phyloP scores from a whole-genome alignment of 495 filamentous ascomycete species.

The Lichenothelia convexa region DNA sequence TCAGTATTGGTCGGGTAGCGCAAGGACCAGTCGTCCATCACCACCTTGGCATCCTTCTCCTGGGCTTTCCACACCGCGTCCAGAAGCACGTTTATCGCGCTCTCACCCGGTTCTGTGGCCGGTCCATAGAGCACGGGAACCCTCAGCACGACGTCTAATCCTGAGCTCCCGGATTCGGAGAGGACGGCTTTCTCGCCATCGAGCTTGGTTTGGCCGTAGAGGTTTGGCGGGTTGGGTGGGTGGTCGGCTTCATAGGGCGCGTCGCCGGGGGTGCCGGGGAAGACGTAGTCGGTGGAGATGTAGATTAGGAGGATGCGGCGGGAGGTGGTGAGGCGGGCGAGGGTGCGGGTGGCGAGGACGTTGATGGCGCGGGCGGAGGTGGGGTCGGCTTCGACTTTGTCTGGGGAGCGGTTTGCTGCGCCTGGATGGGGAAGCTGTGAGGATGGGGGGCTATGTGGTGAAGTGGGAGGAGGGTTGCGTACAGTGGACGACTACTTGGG shows the following conservation, averaged over 20 bases:
- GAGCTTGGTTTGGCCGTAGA: slow-evolving; percentile 77
- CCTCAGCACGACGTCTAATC: slow-evolving; percentile 47
- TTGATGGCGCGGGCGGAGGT: slow-evolving; percentile 59
- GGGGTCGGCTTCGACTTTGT: slow-evolving; percentile 65
- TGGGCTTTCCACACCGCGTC: slow-evolving; percentile 54
- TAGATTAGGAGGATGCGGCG: slow-evolving; percentile 61
- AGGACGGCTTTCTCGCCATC: slow-evolving; percentile 66
- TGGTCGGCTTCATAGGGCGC: slow-evolving; percentile 63
- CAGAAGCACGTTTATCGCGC: slow-evolving; percentile 67
- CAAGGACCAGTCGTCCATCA: slow-evolving; percentile 80
- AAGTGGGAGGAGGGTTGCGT: slow-evolving; percentile 14
- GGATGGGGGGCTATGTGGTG: neutral
- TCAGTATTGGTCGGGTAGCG: slow-evolving; percentile 77
- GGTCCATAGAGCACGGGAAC: slow-evolving; percentile 83
- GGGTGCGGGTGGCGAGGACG: slow-evolving; percentile 24
- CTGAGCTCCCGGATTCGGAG: slow-evolving; percentile 16
- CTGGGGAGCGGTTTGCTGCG: slow-evolving; percentile 82
- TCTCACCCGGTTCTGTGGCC: slow-evolving; percentile 47
- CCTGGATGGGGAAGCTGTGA: too few relatives aligned
- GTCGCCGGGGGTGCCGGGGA: slow-evolving; percentile 61
- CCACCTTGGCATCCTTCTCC: slow-evolving; percentile 33
- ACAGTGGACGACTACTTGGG: slow-evolving; percentile 75
- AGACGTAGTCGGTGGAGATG: slow-evolving; percentile 93
- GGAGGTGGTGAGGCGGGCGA: neutral
- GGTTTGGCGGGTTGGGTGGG: slow-evolving; percentile 50